Conservation (phyloP, 441 rosid genomes). For the Erodium moschatum region DNA sequence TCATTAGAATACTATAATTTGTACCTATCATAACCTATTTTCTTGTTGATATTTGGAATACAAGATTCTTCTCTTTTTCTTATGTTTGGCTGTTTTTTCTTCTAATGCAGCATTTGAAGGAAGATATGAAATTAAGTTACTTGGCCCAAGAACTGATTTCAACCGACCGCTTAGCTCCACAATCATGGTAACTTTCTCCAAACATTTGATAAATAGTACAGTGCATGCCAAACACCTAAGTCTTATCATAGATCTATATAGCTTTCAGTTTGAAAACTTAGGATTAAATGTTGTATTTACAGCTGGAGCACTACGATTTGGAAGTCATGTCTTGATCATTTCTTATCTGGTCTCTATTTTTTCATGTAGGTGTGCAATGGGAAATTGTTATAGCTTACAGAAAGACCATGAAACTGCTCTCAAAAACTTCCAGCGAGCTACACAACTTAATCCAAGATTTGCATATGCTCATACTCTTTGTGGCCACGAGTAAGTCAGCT, state of each 20-base stretch:
- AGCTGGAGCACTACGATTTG: neutral
- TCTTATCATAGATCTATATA: slow-evolving; percentile 1
- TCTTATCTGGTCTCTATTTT: neutral
- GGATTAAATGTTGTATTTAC: neutral
- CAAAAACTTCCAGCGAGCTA: slow-evolving; percentile 86
- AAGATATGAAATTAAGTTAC: slow-evolving; percentile 94
- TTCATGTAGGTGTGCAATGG: slow-evolving; percentile 88
- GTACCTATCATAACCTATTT: neutral
- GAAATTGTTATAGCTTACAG: slow-evolving; percentile 94
- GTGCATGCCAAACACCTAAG: slow-evolving; percentile 2
- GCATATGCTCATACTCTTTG: slow-evolving; percentile 92
- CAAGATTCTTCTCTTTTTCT: slow-evolving; percentile 5
- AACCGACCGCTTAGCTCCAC: slow-evolving; percentile 92
- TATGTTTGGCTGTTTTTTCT: slow-evolving; percentile 2
- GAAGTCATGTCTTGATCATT: neutral
- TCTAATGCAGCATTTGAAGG: slow-evolving; percentile 80
- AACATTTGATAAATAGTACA: slow-evolving; percentile 10
- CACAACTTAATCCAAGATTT: slow-evolving; percentile 76
- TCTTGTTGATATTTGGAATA: slow-evolving; percentile 8
- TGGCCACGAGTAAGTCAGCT: slow-evolving; percentile 79
- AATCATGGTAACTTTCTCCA: slow-evolving; percentile 60
- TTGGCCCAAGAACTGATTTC: slow-evolving; percentile 84
- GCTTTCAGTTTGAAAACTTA: neutral
- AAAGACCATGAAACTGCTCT: slow-evolving; percentile 96
- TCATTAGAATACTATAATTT: neutral